phyloP scores from a whole-genome alignment of 305 asterid species.

The Withania somnifera region DNA sequence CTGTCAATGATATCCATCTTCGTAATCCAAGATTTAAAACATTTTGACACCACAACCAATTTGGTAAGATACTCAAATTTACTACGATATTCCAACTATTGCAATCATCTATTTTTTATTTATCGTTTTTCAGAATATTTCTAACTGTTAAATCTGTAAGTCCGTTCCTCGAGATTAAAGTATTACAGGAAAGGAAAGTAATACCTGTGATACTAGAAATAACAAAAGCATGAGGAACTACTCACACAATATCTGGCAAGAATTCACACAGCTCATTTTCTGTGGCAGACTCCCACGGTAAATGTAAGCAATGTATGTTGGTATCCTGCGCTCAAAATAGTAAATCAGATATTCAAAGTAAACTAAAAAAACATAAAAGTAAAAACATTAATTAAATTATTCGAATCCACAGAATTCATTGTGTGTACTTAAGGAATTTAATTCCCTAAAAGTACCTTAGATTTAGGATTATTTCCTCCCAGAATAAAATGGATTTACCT shows the following conservation, averaged over 20 bases:
- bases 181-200: not conserved
- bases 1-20: not conserved
- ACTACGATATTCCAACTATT: not conserved
- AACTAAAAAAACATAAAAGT: no score
- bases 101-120: not conserved
- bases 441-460: no score
- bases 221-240: not conserved
- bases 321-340: no score
- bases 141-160: not conserved
- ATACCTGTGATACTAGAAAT: not conserved
- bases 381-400: no score
- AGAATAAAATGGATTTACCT: no score
- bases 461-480: no score
- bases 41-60: not conserved
- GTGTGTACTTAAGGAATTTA: no score
- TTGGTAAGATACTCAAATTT: not conserved
- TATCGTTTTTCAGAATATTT: not conserved
- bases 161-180: not conserved
- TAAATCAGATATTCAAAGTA: no score
- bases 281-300: constrained; percentile 82
- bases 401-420: no score
- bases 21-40: not conserved
- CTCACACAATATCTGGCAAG: constrained; percentile 70
- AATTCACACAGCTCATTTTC: constrained; percentile 40
- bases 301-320: constrained; percentile 46